These are phyloP conservation scores for Shiraia sp. DNA, from an alignment of 2,329 filamentous ascomycete species.

Conservation along the genomic window DNA sequence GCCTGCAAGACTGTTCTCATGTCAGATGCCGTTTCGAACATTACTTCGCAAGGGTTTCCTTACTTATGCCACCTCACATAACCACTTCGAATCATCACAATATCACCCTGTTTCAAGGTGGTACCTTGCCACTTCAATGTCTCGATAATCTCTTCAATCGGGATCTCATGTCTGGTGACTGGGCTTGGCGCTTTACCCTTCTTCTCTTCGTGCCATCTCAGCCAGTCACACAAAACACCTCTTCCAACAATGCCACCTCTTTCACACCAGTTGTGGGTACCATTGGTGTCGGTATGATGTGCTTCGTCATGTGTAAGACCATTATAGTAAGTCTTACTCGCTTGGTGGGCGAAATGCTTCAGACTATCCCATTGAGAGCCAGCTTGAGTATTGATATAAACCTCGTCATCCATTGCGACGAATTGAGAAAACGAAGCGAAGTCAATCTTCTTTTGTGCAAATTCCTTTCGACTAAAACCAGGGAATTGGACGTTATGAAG, in stretches of 20 bases:
- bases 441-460: slow-evolving; percentile 55
- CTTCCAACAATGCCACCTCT: slow-evolving; percentile 41
- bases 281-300: slow-evolving; percentile 26
- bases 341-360: slow-evolving; percentile 42
- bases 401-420: slow-evolving; percentile 35
- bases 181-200: slow-evolving; percentile 33
- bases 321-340: slow-evolving; percentile 33
- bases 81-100: slow-evolving; percentile 47
- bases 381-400: slow-evolving; percentile 40
- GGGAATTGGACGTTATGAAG: slow-evolving; percentile 60
- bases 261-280: slow-evolving; percentile 44
- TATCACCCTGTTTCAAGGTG: slow-evolving; percentile 35
- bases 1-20: slow-evolving; percentile 24
- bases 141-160: slow-evolving; percentile 32
- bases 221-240: slow-evolving; percentile 40
- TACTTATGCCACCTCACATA: slow-evolving; percentile 50
- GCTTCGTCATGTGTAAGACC: slow-evolving; percentile 37
- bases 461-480: slow-evolving; percentile 57
- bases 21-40: slow-evolving; percentile 1
- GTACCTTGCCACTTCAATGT: slow-evolving; percentile 38
- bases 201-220: slow-evolving; percentile 35
- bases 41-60: neutral
- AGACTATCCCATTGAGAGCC: slow-evolving; percentile 44
- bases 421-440: slow-evolving; percentile 41
- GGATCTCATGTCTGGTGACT: slow-evolving; percentile 34